These are phyloP conservation scores for Niveomyces coronatus DNA, from an alignment of 2,329 filamentous ascomycete species.

Conservation along the genomic window DNA sequence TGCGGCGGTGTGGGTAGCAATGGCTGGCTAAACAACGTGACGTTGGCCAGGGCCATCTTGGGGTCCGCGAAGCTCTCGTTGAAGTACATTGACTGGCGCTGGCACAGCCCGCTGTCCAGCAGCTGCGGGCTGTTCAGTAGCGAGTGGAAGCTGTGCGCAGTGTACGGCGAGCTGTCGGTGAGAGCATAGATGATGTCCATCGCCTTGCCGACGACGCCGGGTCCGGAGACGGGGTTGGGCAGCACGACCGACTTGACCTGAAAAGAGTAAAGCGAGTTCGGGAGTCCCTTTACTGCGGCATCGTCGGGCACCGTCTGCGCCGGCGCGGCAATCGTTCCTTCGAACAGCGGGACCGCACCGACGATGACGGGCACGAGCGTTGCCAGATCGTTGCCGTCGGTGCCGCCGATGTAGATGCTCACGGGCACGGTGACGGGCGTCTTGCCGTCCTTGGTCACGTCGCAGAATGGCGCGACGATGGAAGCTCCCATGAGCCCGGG, in stretches of 20 bases:
- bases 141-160: slow-evolving; percentile 1
- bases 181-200: not conserved
- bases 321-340: not conserved
- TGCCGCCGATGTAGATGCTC: slow-evolving; percentile 1
- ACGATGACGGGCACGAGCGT: slow-evolving; percentile 1
- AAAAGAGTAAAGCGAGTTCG: not conserved
- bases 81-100: not conserved
- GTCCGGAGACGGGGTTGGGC: not conserved
- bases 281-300: not conserved
- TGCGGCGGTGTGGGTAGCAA: not conserved
- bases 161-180: not conserved
- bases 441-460: slow-evolving; percentile 4
- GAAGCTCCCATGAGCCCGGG: not conserved
- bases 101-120: not conserved
- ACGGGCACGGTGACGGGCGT: slow-evolving; percentile 1
- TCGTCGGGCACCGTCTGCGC: not conserved
- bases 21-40: not conserved
- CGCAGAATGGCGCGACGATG: not conserved
- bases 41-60: not conserved
- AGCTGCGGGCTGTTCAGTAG: slow-evolving; percentile 1
- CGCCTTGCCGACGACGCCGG: slow-evolving; percentile 2
- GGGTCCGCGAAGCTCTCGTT: slow-evolving; percentile 5
- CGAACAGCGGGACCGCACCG: slow-evolving; percentile 1
- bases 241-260: slow-evolving; percentile 1
- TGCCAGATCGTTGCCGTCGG: not conserved